Evolutionary conservation across 1,139 yeast genomes (phyloP).

Genomic region (Torulaspora globosa): DNA sequence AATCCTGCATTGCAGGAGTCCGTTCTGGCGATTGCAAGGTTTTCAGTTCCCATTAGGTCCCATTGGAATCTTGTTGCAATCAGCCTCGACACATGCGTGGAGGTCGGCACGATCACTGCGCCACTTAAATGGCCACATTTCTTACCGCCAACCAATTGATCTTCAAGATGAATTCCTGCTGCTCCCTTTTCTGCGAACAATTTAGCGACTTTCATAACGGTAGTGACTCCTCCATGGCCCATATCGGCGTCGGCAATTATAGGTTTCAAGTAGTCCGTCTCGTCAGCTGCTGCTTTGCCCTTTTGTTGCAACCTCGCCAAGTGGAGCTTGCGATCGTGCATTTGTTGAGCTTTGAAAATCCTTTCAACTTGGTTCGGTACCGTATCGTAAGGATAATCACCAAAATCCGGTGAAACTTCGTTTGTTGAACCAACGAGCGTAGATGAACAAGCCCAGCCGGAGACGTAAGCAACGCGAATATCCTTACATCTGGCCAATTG

Average conservation of each 20-base stretch:
- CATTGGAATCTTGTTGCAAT: constrained; percentile 60
- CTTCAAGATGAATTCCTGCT: constrained; percentile 61
- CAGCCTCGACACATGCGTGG: constrained; percentile 53
- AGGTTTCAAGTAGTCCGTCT: constrained; percentile 52
- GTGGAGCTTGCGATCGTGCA: constrained; percentile 54
- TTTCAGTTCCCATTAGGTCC: constrained; percentile 60
- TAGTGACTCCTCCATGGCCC: constrained; percentile 64
- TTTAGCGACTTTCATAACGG: constrained; percentile 61
- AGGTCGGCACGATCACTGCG: constrained; percentile 58
- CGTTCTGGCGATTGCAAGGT: constrained; percentile 56
- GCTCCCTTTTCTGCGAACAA: constrained; percentile 63
- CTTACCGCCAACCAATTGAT: constrained; percentile 62
- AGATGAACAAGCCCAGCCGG: constrained; percentile 60
- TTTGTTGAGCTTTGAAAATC: constrained; percentile 53
- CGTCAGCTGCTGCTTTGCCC: constrained; percentile 25
- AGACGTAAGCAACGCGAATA: constrained; percentile 53
- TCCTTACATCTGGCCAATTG: constrained; percentile 49
- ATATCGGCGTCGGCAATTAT: constrained; percentile 66
- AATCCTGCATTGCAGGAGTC: constrained; percentile 58
- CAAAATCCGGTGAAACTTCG: constrained; percentile 59
- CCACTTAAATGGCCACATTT: constrained; percentile 65
- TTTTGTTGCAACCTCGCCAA: constrained; percentile 39
- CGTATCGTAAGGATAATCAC: constrained; percentile 63
- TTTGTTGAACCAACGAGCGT: constrained; percentile 52
- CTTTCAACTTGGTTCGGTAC: constrained; percentile 63